phyloP scores from a whole-genome alignment of 371 early-diverging fungal genomes.

The Apophysomyces sp. region DNA sequence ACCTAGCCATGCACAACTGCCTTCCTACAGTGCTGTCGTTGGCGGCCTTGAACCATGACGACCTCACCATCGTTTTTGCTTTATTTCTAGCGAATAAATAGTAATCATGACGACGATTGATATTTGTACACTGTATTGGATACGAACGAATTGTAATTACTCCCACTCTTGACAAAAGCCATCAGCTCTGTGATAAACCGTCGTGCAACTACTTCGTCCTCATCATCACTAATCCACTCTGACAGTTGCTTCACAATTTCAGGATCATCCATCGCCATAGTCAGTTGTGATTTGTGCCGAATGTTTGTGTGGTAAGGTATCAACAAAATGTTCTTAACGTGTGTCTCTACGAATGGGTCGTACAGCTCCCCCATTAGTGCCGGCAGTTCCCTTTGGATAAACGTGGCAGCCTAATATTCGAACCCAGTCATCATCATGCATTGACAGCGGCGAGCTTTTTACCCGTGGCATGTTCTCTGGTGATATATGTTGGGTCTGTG shows the following conservation, averaged over 20 bases:
- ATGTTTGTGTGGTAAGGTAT: constrained; percentile 24
- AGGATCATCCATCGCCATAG: constrained; percentile 24
- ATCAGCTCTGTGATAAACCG: constrained; percentile 28
- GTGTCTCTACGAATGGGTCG: constrained; percentile 28
- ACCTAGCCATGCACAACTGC: constrained; percentile 24
- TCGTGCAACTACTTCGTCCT: constrained; percentile 11
- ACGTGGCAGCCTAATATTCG: constrained; percentile 5
- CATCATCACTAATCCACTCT: constrained; percentile 34
- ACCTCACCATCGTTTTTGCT: neutral
- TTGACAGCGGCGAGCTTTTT: neutral
- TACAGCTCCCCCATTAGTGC: constrained; percentile 19
- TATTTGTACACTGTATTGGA: constrained; percentile 10
- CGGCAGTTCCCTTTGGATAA: constrained; percentile 31
- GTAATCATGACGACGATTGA: neutral
- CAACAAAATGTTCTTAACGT: constrained; percentile 28
- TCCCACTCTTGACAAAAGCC: constrained; percentile 36
- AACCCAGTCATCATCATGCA: neutral
- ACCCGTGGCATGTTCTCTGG: constrained; percentile 44
- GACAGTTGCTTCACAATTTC: constrained; percentile 16
- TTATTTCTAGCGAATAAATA: neutral
- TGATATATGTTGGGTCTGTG: constrained; percentile 13
- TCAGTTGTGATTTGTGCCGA: neutral
- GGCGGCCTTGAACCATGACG: neutral
- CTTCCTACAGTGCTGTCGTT: constrained; percentile 67
- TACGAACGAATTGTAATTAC: constrained; percentile 31